Percentiles rank a stretch among this genome's conserved stretches.
These are phyloP conservation scores for Scheffersomyces illinoinensis DNA, from an alignment of 1,139 yeast species.

Conservation along the genomic window DNA sequence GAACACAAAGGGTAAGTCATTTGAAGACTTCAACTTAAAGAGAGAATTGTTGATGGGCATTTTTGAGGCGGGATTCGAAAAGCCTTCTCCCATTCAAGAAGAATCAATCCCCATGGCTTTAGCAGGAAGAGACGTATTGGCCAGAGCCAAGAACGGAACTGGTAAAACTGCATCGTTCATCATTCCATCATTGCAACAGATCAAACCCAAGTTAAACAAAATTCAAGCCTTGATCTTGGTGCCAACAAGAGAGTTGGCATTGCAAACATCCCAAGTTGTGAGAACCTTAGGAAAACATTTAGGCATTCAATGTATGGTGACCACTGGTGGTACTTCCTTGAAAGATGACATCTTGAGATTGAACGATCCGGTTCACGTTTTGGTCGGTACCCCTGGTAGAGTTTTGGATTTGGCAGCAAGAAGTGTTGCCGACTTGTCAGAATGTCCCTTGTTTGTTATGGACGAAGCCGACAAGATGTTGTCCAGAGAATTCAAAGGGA, in stretches of 20 bases:
- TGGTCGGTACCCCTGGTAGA: slow-evolving; percentile 97
- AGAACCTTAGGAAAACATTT: slow-evolving; percentile 95
- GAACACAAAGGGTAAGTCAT: slow-evolving; percentile 84
- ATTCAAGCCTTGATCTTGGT: slow-evolving; percentile 88
- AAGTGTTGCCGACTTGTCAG: slow-evolving; percentile 80
- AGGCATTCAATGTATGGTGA: slow-evolving; percentile 93
- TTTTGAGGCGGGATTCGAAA: slow-evolving; percentile 97
- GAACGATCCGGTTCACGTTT: slow-evolving; percentile 85
- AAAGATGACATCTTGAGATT: slow-evolving; percentile 93
- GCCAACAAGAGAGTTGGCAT: slow-evolving; percentile 95
- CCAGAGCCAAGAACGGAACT: slow-evolving; percentile 98
- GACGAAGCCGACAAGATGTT: slow-evolving; percentile 99
- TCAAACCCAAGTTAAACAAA: slow-evolving; percentile 80
- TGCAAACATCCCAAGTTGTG: slow-evolving; percentile 96
- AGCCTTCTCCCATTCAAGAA: slow-evolving; percentile 98
- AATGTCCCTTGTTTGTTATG: slow-evolving; percentile 90
- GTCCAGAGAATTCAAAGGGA: slow-evolving; percentile 83
- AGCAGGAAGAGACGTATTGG: slow-evolving; percentile 93
- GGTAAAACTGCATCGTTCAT: slow-evolving; percentile 98
- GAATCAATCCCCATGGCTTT: slow-evolving; percentile 95
- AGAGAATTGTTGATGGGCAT: slow-evolving; percentile 97
- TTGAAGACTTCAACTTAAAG: slow-evolving; percentile 89
- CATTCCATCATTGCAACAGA: slow-evolving; percentile 80
- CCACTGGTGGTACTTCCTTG: slow-evolving; percentile 96
- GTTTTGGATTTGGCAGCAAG: slow-evolving; percentile 92